A percentile compares a stretch with the other conserved stretches of the same genome.
Conservation (phyloP, 2,329 filamentous ascomycete genomes). For the Aspergillus niger region DNA sequence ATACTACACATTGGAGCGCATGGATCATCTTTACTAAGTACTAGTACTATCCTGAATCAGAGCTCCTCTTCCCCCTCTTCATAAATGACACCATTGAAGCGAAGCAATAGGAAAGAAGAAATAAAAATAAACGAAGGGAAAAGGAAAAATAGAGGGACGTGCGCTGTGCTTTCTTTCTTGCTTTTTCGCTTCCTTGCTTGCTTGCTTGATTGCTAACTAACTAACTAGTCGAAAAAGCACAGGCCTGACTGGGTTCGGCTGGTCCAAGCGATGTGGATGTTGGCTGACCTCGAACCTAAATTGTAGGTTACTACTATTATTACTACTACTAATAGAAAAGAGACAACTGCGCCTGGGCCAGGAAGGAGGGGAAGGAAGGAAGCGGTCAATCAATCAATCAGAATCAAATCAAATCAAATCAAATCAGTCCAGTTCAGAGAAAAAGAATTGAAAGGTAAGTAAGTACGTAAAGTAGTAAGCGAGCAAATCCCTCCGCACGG, state of each 20-base stretch:
- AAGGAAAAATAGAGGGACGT: constrained; percentile 4
- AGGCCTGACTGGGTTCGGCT: constrained; percentile 5
- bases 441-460: background rate
- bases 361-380: background rate
- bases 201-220: constrained; percentile 2
- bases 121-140: too few species aligned
- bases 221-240: too few species aligned
- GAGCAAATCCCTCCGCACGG: too few species aligned
- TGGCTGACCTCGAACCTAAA: background rate
- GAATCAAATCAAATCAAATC: too few species aligned
- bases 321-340: background rate
- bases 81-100: constrained; percentile 3
- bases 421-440: too few species aligned
- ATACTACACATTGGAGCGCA: too few species aligned
- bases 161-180: background rate
- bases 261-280: background rate
- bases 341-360: background rate
- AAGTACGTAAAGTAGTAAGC: background rate
- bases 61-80: background rate
- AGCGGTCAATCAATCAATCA: background rate
- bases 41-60: background rate
- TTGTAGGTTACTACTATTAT: background rate
- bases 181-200: background rate
- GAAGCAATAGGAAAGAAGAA: background rate
- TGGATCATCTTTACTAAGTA: too few species aligned